Base-by-base conservation (phyloP, 371 early-diverging fungal species). In the Nematocida sp. region DNA sequence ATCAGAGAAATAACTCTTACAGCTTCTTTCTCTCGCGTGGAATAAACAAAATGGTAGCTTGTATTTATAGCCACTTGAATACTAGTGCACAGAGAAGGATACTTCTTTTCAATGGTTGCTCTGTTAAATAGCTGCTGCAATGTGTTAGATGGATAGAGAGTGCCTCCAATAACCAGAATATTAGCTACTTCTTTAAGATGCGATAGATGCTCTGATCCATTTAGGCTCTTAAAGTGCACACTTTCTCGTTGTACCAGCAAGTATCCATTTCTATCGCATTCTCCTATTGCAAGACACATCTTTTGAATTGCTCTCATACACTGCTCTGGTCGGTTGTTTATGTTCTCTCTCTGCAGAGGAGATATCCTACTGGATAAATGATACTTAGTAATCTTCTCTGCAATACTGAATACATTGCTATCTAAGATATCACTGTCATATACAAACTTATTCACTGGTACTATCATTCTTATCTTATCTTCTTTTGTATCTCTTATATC, bases 401-500 rank as follows among this genome's bases (percentile, higher is more conserved):
- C 76, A 21, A 82, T 46, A 37, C 80, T 79, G 23, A 80, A 47
- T 47, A 80, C 61, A 49, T 82, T 81, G 58, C 53, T 76, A 32
- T 79, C 54, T 11, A 45, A 47, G n/a, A 82, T 49, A 17, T 75
- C 54, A 17, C 75, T 38, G 49, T 78, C 63, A 31, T 63, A 25
- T 21, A 84, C 37, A 54, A 81, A 84, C 27, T 63, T 62, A 47
- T 66, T 65, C 35, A 81, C 77, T 13, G 41, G 35, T 37, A 79
- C 45, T n/a, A 51, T 41, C 48, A 74, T 55, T 31, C 23, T 53
- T 27, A 3, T 29, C 2, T 19, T 2, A n/a, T 17, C 37, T 52
- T 43, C 49, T 2, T 45, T n/a, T n/a, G 43, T 9, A 27, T 51
- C n/a, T 27, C 15, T 34, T 27, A 29, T 3, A 31, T 48, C 25